phyloP scores from a whole-genome alignment of 306 rosid species.

The Lablab purpureus region DNA sequence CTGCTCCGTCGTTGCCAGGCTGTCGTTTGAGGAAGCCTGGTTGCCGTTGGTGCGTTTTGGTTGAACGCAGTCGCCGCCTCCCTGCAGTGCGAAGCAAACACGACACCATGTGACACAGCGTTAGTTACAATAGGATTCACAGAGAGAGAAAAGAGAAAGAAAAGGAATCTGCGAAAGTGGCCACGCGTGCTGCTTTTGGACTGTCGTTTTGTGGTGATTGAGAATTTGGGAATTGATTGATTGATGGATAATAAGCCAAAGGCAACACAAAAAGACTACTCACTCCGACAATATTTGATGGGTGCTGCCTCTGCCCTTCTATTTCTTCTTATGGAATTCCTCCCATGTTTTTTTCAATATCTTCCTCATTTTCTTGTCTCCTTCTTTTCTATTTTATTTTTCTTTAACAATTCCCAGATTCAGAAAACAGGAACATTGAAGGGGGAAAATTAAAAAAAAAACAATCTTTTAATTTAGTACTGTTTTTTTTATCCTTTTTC shows the following conservation, averaged over 20 bases:
- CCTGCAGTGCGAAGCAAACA: slow-evolving; percentile 49
- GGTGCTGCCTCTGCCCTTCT: background rate
- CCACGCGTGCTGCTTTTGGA: slow-evolving; percentile 85
- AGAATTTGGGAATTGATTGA: slow-evolving; percentile 46
- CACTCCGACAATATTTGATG: slow-evolving; percentile 46
- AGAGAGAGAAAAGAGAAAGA: slow-evolving; percentile 38
- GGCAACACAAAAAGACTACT: slow-evolving; percentile 17
- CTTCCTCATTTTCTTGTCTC: slow-evolving; percentile 4
- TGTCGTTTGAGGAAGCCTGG: slow-evolving; percentile 65
- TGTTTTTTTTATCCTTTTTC: too few relatives aligned
- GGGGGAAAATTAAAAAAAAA: background rate
- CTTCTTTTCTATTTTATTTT: background rate
- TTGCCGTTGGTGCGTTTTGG: slow-evolving; percentile 63
- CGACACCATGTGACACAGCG: slow-evolving; percentile 14
- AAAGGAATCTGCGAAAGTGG: slow-evolving; percentile 76
- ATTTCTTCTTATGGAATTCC: slow-evolving; percentile 45
- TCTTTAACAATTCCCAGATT: background rate
- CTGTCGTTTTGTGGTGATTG: slow-evolving; percentile 75
- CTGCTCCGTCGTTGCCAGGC: slow-evolving; percentile 83
- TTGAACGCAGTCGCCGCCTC: slow-evolving; percentile 79
- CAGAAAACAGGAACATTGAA: background rate
- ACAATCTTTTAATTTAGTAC: background rate
- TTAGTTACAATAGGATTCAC: background rate
- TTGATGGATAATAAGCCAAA: slow-evolving; percentile 28
- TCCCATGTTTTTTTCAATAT: background rate